Evolutionary conservation across 2,329 filamentous ascomycete genomes (phyloP), one percentile per base, ranked within the genome.

Genomic region (Cladophialophora psammophila): DNA sequence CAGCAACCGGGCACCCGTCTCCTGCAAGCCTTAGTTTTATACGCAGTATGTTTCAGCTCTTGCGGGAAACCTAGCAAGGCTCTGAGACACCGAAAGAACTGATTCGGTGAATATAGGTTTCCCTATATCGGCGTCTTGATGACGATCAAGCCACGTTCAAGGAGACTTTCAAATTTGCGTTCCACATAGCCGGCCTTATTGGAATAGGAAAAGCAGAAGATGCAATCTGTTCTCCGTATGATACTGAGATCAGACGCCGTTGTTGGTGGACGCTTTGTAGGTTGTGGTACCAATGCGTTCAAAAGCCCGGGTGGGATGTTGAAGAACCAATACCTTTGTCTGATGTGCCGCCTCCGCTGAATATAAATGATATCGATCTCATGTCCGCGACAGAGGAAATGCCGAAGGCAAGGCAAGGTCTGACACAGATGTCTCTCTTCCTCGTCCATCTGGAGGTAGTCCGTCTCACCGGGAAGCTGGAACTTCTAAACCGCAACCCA

Each of bases 341-440:
- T 31, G 34, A 56, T 35, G 34, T 56, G 7, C 12, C 53, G 13
- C 2, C 36, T 9, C 53, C 53, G 12, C 34, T 38, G 15, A 56
- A 56, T 56, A 20, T 56, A 15, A 56, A 56, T 38, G 53, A 56
- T 31, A 12, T 18, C 53, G 53, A 56, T 26, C 2, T 56, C 13
- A 38, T 15, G 31, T n/a, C 32, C 15, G 53, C n/a, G 15, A 8
- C 32, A 1, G 53, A 35, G 15, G 53, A 56, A 35, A 34, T 38
- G 12, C 53, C 53, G 13, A 56, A n/a, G 12, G 53, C 53, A 35
- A 34, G 53, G 36, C 7, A 35, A 56, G 53, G 53, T n/a, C 32
- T 36, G 12, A 56, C 53, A 35, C 13, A 35, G 32, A 56, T 56
- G 53, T 56, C 53, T n/a, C 20, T 56, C 13, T 56, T 13, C 32